A percentile compares a stretch with the other conserved stretches of the same genome.
These are phyloP conservation scores for Kalaharituber pfeilii DNA, from an alignment of 2,329 filamentous ascomycete genomes.

Conservation along the genomic window DNA sequence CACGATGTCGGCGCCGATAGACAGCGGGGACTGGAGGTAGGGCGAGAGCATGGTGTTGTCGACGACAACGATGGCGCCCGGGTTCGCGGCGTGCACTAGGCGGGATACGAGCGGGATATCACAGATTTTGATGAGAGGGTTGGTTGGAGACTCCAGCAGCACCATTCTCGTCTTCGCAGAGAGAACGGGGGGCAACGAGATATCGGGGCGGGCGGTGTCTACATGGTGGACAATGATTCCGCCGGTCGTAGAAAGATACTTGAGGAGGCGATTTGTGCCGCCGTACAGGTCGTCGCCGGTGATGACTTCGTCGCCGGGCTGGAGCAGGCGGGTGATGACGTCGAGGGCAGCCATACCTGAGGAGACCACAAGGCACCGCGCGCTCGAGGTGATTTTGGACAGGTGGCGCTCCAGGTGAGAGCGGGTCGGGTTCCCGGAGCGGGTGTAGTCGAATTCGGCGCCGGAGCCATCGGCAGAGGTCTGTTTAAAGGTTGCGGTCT, in stretches of 20 bases:
- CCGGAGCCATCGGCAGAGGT: slow-evolving; percentile 58
- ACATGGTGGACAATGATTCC: slow-evolving; percentile 92
- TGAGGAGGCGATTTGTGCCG: slow-evolving; percentile 81
- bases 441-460: slow-evolving; percentile 87
- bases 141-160: slow-evolving; percentile 86
- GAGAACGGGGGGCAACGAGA: slow-evolving; percentile 50
- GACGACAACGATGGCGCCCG: slow-evolving; percentile 67
- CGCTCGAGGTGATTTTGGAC: slow-evolving; percentile 97
- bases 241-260: slow-evolving; percentile 74
- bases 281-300: slow-evolving; percentile 96
- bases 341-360: slow-evolving; percentile 96
- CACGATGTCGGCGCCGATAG: slow-evolving; percentile 85
- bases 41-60: slow-evolving; percentile 99
- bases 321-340: slow-evolving; percentile 78
- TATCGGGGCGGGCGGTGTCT: slow-evolving; percentile 66
- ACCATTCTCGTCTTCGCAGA: slow-evolving; percentile 77
- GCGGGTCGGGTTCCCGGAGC: slow-evolving; percentile 89
- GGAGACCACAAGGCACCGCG: slow-evolving; percentile 76
- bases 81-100: slow-evolving; percentile 58
- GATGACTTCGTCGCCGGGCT: slow-evolving; percentile 89
- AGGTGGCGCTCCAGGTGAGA: slow-evolving; percentile 92
- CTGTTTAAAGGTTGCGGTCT: slow-evolving; percentile 96
- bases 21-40: slow-evolving; percentile 80
- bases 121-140: slow-evolving; percentile 94
- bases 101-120: slow-evolving; percentile 69